Evolutionary conservation across 2,329 filamentous ascomycete species (phyloP).

Genomic region (Blumeria graminis): DNA sequence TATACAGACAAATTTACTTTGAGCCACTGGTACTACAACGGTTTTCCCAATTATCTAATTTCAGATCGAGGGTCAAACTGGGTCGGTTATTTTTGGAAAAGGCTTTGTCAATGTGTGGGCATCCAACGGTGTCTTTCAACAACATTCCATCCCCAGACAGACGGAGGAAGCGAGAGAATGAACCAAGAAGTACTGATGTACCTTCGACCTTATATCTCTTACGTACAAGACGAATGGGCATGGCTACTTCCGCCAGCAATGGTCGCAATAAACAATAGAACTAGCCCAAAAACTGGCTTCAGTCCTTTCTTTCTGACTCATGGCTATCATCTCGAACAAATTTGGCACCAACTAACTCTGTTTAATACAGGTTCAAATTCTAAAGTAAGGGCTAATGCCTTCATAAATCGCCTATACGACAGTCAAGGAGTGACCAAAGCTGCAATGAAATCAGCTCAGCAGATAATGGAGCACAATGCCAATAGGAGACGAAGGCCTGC

Average conservation of each 20-base stretch:
- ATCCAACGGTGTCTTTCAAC: neutral
- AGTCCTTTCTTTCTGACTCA: neutral
- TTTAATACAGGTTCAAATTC: too few species aligned
- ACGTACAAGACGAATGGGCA: constrained; percentile 3
- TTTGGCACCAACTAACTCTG: too few species aligned
- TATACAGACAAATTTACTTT: too few species aligned
- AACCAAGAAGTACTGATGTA: constrained; percentile 3
- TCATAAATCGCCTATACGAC: too few species aligned
- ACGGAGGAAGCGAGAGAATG: neutral
- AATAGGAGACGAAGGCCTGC: neutral
- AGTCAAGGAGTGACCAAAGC: neutral
- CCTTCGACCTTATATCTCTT: constrained; percentile 2
- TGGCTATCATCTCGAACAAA: too few species aligned
- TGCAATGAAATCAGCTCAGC: neutral
- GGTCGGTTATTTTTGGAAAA: too few species aligned
- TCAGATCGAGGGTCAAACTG: too few species aligned
- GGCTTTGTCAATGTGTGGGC: too few species aligned
- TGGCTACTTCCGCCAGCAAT: neutral
- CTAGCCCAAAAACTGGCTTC: neutral
- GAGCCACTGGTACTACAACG: too few species aligned
- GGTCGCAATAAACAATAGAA: constrained; percentile 1
- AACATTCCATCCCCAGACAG: neutral
- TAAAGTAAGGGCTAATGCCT: too few species aligned
- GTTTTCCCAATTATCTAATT: too few species aligned
- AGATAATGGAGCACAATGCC: neutral